Base-by-base conservation (phyloP, 1,284 basidiomycete genomes). In the Kalmanozyma brasiliensis region DNA sequence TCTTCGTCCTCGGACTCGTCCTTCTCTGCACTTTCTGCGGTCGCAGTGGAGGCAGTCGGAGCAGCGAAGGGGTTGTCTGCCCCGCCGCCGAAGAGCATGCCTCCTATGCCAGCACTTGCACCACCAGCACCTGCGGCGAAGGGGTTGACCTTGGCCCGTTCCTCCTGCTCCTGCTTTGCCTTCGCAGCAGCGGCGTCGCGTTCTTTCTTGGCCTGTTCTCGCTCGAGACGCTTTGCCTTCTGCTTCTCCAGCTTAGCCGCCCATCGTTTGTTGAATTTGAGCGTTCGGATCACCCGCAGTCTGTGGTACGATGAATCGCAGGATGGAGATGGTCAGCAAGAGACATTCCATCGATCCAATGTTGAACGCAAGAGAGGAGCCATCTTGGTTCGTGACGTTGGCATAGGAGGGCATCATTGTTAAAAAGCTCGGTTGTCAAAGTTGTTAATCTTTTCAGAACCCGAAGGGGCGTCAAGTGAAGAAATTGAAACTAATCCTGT, bases 381-480 rank as follows among this genome's bases (percentile, higher is more conserved):
- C 11, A 55, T 56, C 48, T 46, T 26, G 48, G 19, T 14, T 19
- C 19, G 37, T 17, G 43, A 20, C 2, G 14, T 29, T 22, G 17
- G 20, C 22, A 10, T 13, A n/a, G 52, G 52, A n/a, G 49, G 73
- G 75, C 76, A 78, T 78, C 76, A 78, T 76, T 71, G 73, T 76
- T 78, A 76, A 76, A 78, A 78, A 78, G 76, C 74, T 78, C 76
- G 74, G 20, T 79, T 75, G 79, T 81, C 78, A 81, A 81, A 80
- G 73, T 66, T 66, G 52, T 63, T 22, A 53, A 63, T 66, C 40
- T 60, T 81, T 81, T 79, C 79, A 76, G 67, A 52, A 48, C 56
- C 51, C 61, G 52, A 52, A 59, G 58, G 53, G 58, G 49, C 57
- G 44, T 81, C 79, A 81, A 81, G 78, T 81, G 79, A 81, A 81